Evolutionary conservation across 2,329 filamentous ascomycete genomes (phyloP), one percentile per base, ranked within the genome.

Genomic region (Neofusicoccum cordaticola): DNA sequence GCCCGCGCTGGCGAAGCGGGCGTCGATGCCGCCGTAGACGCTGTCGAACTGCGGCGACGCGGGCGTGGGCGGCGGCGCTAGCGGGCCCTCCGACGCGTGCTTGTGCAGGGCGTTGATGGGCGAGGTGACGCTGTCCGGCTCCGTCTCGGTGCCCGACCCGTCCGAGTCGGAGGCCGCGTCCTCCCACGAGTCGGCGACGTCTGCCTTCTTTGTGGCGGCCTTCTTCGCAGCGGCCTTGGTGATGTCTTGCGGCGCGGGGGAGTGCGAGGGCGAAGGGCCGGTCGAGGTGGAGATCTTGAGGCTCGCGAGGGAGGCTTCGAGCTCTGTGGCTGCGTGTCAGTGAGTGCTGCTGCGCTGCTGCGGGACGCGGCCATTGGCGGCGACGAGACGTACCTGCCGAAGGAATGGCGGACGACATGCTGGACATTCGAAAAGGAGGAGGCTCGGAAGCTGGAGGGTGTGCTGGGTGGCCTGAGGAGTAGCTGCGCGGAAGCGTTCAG

Each of bases 111-210:
- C 79, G 66, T 72, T 71, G 63, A 74, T 68, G 53, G 64, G 68
- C 70, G 68, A 63, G 35, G 66, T 22, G 60, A 73, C 64, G 35
- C 45, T 15, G 45, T 52, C 53, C 31, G 48, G 42, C 35, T 62
- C 57, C n/a, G 65, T 69, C 63, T 76, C 71, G 48, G 74, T 74
- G 63, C 67, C 66, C 60, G 65, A 66, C 51, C 73, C 64, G 11
- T 53, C 57, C 19, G 47, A 42, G 41, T 62, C 64, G 31, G 42
- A 50, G 17, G 84, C 82, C 64, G 90, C 90, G 71, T 95, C 89
- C 77, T 93, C 90, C 90, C 90, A 93, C 48, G 88, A 91, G 68
- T 93, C 90, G 62, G 84, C 85, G 19, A 90, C 80, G 17, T 77
- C 63, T 44, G 53, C 13, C 39, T 67, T 66, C 27, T 41, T 71